Base-by-base conservation (phyloP, 1,139 yeast species). In the Saccharomyces hybrid region DNA sequence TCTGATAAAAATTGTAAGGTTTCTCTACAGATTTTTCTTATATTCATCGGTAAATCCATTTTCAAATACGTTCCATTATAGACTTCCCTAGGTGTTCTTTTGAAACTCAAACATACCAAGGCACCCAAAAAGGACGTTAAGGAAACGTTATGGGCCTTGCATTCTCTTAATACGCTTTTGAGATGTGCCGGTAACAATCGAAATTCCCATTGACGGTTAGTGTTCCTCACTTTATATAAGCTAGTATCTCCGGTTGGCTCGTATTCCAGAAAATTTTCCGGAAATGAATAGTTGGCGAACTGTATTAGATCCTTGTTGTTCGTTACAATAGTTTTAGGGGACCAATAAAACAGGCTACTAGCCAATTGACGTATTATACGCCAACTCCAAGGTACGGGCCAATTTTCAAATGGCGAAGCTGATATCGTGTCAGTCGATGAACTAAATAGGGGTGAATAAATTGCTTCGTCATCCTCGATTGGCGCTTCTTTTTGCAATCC, bases 21-120 rank as follows among this genome's bases (percentile, higher is more conserved):
- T 28, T 56, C 42, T 28, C 52, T 52, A 42, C 66, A 57, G 3
- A 52, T 51, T 4, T 30, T 32, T 52, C 71, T 61, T 0, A 68
- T 59, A 54, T 66, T 64, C 55, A 68, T 58, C 5, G 71, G 71
- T 3, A 68, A 55, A 34, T 54, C 56, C 3, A 65, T 56, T 16
- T 58, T 63, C n/a, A 65, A 46, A 20, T 42, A 46, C 2, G 59
- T 48, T 2, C 69, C 70, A 13, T 48, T 47, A 34, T 53, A 48
- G 1, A 30, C 34, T 4, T 52, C 38, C 1, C 47, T 34, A 30
- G 51, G 52, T 5, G 52, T 52, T 23, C 54, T 47, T 3, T 50
- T 52, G 38, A 66, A 48, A n/a, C 61, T 53, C 4, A 50, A 14
- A 4, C 59, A 51, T 20, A 65, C 38, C 8, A 57, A 30, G 3